Conservation (phyloP, 225 moss, liverwort and hornwort genomes). For the Sphagnum tenellum region DNA sequence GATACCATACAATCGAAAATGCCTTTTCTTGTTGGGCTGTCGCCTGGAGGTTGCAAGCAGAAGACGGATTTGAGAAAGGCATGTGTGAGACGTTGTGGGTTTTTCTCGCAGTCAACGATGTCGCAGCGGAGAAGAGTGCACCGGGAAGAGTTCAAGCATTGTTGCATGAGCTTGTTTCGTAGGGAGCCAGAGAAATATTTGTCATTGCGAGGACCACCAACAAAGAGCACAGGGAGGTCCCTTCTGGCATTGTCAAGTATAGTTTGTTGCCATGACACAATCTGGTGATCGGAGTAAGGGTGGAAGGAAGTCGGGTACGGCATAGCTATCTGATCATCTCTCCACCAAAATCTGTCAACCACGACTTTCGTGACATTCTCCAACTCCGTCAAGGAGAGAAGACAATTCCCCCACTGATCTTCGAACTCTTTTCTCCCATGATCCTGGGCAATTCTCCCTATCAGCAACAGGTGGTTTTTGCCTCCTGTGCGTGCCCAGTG, state of each 20-base stretch:
- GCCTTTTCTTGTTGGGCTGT: slow-evolving; percentile 44
- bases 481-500: slow-evolving; percentile 8
- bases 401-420: slow-evolving; percentile 6
- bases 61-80: slow-evolving; percentile 29
- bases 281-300: slow-evolving; percentile 3
- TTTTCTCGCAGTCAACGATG: slow-evolving; percentile 16
- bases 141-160: slow-evolving; percentile 18
- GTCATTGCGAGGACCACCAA: slow-evolving; percentile 9
- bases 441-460: slow-evolving; percentile 14
- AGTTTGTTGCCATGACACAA: slow-evolving; percentile 7
- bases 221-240: slow-evolving; percentile 3
- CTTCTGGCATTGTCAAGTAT: neutral
- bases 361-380: slow-evolving; percentile 9
- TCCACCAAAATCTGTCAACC: slow-evolving; percentile 6
- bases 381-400: slow-evolving; percentile 9
- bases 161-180: slow-evolving; percentile 22
- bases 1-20: slow-evolving; percentile 46
- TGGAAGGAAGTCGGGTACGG: slow-evolving; percentile 18
- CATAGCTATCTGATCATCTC: slow-evolving; percentile 9
- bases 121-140: slow-evolving; percentile 27
- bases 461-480: slow-evolving; percentile 6
- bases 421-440: slow-evolving; percentile 1
- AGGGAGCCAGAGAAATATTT: slow-evolving; percentile 8
- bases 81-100: slow-evolving; percentile 28
- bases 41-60: slow-evolving; percentile 53